Base-by-base conservation (phyloP, 2,329 filamentous ascomycete genomes). In the Apiospora kogelbergensis region DNA sequence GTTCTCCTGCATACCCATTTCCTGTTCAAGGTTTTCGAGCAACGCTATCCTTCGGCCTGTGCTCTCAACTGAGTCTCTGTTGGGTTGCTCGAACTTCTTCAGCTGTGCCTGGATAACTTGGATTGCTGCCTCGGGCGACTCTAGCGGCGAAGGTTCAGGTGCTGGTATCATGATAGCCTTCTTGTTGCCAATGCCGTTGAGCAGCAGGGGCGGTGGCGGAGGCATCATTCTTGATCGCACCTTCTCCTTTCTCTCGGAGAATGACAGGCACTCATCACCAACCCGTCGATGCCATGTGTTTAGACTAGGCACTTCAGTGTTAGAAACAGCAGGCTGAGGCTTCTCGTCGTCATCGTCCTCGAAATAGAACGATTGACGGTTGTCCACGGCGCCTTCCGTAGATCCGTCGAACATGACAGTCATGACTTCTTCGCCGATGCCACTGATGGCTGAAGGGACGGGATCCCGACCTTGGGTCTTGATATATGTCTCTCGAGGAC, bases 1-100 rank as follows among this genome's bases (percentile, higher is more conserved):
- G 67, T 82, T 82, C 74, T 89, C 87, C 74, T 91, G 86, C 71
- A 83, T 77, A 0, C 85, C 87, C 84, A 91, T 88, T 76, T 91
- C 89, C 70, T 80, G 81, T 74, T 91, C 89, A 1, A 91, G 79
- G 70, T 88, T 85, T 41, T 87, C 84, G 1, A 91, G 79, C 3
- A 90, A 81, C 42, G 81, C 82, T 69, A 86, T 78, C 37, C 83
- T 80, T 68, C 81, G 81, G 17, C 80, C 78, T 37, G 83, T 78
- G 71, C 78, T 83, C 67, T 80, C 80, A 9, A 75, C 75, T 0
- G 77, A 77, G 17, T 79, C 79, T 42, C 74, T 73, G 41, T 77
- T 78, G 5, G 81, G 74, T 66, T 82, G 75, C 24, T 88, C 86
- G 10, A 88, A 78, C 45, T 82, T 83, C 69, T 78, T 80, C 24